Evolutionary conservation across 768 basidiomycete genomes (phyloP), one percentile per base, ranked within the genome.

Genomic region (Calocybe indica): DNA sequence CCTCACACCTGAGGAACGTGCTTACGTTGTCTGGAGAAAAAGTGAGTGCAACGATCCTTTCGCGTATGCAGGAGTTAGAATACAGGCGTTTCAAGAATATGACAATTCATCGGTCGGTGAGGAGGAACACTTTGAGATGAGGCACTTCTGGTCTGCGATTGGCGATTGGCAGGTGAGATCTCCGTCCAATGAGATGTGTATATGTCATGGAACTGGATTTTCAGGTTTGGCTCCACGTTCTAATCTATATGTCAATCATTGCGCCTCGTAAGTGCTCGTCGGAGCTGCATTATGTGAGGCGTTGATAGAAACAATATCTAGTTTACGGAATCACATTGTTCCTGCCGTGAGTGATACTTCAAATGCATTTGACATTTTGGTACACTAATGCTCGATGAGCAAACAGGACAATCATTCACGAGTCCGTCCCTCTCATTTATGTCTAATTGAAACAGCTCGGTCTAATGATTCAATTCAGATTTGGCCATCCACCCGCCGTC

Each of bases 251-350:
- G 68, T 79, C 80, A 0, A 62, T 85, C 40, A 59, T 80, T 38
- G 70, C 62, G 2, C 84, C 83, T 22, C 55, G 84, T 86, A 58
- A 62, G 83, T 73, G 5, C 7, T 41, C 29, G 10, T 15, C 30
- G 14, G 6, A 13, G 13, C 31, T 39, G 12, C 10, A 13, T 29
- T 43, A 9, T 30, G 9, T 7, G 36, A 37, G 38, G 34, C 28
- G 35, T 15, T 36, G 33, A 40, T 10, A 14, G 31, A 4, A 38
- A n/a, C 31, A 14, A 42, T 50, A 8, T 38, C 0, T 36, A 85
- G 83, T 84, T 2, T 84, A 81, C 54, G 84, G 83, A 2, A 83
- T 84, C 40, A 83, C 84, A 0, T 64, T 85, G 22, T 87, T 87
- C 69, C 63, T 85, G 30, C 83, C 83, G 79, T 85, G 58, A 56